These are phyloP conservation scores for Parascedosporium putredinis DNA, from an alignment of 2,329 filamentous ascomycete species.

Conservation along the genomic window DNA sequence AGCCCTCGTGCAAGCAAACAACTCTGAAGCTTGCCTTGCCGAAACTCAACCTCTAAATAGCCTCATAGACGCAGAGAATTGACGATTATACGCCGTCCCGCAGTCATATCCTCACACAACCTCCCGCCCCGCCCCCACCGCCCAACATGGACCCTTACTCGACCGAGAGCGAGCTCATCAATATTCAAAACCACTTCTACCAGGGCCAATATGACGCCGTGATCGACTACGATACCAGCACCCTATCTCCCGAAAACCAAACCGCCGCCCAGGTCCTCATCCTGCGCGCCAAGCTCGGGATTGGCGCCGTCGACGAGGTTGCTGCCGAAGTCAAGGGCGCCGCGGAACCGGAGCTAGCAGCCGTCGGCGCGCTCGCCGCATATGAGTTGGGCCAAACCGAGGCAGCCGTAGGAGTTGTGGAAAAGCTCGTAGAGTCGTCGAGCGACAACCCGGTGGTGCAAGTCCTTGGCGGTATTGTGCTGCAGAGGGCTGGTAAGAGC, in stretches of 20 bases:
- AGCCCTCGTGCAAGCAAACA: too few species aligned
- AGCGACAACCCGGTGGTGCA: conserved; percentile 73
- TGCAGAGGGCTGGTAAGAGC: conserved; percentile 70
- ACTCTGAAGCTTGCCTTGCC: too few species aligned
- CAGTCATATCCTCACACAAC: background rate
- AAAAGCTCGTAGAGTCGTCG: conserved; percentile 56
- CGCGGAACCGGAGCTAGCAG: conserved; percentile 60
- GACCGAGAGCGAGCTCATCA: conserved; percentile 60
- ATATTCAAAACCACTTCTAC: conserved; percentile 61
- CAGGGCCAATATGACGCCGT: conserved; percentile 81
- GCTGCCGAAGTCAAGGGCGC: conserved; percentile 52
- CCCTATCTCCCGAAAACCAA: conserved; percentile 68
- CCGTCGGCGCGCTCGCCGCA: conserved; percentile 67
- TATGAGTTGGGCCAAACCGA: conserved; percentile 49
- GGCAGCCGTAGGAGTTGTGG: conserved; percentile 50
- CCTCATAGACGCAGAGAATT: too few species aligned
- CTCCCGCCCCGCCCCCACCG: conserved; percentile 10
- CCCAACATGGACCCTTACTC: conserved; percentile 58
- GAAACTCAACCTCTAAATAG: too few species aligned
- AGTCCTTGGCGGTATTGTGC: conserved; percentile 67
- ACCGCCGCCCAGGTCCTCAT: conserved; percentile 67
- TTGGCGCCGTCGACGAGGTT: conserved; percentile 67
- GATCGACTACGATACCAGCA: conserved; percentile 71
- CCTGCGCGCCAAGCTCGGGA: conserved; percentile 72
- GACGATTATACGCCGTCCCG: background rate